These are phyloP conservation scores for Irineochytrium annulatum DNA, from an alignment of 192 early-diverging fungal species.

Conservation along the genomic window DNA sequence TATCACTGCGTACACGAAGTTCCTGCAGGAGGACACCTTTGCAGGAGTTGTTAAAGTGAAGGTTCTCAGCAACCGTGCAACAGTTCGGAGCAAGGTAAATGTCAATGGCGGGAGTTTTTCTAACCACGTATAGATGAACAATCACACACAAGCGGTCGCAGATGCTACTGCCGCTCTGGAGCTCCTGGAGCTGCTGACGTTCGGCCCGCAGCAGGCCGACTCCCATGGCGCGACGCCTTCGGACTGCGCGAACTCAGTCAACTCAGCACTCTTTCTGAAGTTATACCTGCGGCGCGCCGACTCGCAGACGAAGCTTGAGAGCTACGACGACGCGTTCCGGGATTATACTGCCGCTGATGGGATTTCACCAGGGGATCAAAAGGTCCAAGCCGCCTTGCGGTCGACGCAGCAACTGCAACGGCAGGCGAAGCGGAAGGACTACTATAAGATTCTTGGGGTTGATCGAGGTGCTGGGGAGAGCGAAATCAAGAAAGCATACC, in stretches of 20 bases:
- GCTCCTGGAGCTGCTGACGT: conserved; percentile 42
- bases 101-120: neutral
- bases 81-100: conserved; percentile 54
- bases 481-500: conserved; percentile 56
- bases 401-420: conserved; percentile 63
- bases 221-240: conserved; percentile 15
- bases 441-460: conserved; percentile 88
- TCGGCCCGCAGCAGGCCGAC: conserved; percentile 4
- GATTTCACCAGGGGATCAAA: conserved; percentile 56
- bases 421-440: conserved; percentile 87
- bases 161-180: conserved; percentile 69
- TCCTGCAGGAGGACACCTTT: conserved; percentile 61
- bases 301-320: conserved; percentile 64
- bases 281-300: conserved; percentile 75
- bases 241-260: conserved; percentile 28
- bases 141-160: conserved; percentile 49
- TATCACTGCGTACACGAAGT: conserved; percentile 62
- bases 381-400: conserved; percentile 43
- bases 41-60: conserved; percentile 61
- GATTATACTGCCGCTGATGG: conserved; percentile 64
- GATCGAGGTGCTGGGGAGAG: conserved; percentile 69
- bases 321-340: conserved; percentile 74
- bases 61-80: conserved; percentile 74
- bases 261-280: conserved; percentile 62
- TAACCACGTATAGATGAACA: conserved; percentile 32